A percentile compares a stretch with the other conserved stretches of the same genome.
phyloP scores from a whole-genome alignment of 257 asterid genomes.

The Ajuga chamaepitys region DNA sequence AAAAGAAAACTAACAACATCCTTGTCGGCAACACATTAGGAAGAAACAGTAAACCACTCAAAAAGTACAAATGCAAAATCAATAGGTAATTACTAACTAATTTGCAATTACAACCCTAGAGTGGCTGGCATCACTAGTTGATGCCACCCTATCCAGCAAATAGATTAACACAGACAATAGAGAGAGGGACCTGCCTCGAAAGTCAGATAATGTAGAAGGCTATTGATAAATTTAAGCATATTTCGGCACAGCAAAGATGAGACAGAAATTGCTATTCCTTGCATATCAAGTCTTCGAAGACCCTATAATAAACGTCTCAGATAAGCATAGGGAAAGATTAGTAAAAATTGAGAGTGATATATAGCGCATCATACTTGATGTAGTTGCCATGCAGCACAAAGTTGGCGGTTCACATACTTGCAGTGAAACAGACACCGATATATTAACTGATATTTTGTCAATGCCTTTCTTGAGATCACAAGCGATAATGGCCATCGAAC shows the following conservation, averaged over 20 bases:
- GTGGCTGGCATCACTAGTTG: neutral
- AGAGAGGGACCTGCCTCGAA: constrained; percentile 61
- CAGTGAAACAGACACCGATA: constrained; percentile 87
- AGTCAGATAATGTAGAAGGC: constrained; percentile 91
- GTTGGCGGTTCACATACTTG: constrained; percentile 94
- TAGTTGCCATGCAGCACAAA: constrained; percentile 95
- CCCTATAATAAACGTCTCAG: constrained; percentile 47
- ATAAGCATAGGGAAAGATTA: constrained; percentile 4
- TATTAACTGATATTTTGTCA: constrained; percentile 85
- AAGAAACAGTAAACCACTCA: neutral
- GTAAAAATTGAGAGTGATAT: neutral
- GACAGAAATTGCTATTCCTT: constrained; percentile 82
- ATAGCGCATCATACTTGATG: constrained; percentile 55
- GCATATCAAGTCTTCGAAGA: constrained; percentile 84
- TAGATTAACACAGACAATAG: neutral
- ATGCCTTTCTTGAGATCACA: constrained; percentile 82
- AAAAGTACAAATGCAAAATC: neutral
- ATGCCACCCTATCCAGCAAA: constrained; percentile 7
- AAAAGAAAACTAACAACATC: neutral
- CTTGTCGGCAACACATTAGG: neutral
- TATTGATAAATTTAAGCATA: constrained; percentile 92
- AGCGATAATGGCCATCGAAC: constrained; percentile 94
- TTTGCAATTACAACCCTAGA: neutral
- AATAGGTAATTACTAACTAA: neutral
- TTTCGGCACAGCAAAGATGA: constrained; percentile 94